Base-by-base conservation (phyloP, 345 rosid species). In the Aegle marmelos region DNA sequence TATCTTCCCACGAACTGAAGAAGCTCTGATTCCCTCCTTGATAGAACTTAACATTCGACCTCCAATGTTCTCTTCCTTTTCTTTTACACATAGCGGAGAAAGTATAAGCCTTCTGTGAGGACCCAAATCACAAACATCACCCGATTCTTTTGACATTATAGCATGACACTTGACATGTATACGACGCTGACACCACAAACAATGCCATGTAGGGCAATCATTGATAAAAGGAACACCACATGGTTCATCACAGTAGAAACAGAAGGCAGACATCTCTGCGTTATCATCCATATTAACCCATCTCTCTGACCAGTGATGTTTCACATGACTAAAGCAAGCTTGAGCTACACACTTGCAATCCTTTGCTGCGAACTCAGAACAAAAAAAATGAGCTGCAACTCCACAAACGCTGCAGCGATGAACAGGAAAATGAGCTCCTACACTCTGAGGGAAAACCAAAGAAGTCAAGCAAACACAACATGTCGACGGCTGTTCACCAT, bases 111-210 rank as follows among this genome's bases (percentile, higher is more conserved):
- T 86, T 78, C 91, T 85, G 75, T 86, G 91, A 70, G 89, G 82
- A 73, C 93, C 91, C 75, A 90, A 87, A 79, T 90, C 88, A 78
- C 93, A 90, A 77, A 82, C 81, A 76, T 90, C 89, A 65, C 91
- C 93, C 63, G 90, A 86, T 86, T 88, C 91, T 45, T 83, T 82
- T 31, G 85, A 87, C 93, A 90, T 88, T 73, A 84, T 84, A 72
- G 84, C 72, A 71, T 90, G 93, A 78, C 93, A 90, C 72, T 90
- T 87, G 6, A 90, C 90, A 78, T 90, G 93, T 79, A 90, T 83
- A 57, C 86, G 91, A 37, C 90, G 93, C 50, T 90, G 93, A 79
- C 93, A 90, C 91, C 93, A 90, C 58, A 88, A 81, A 78, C 93
- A 90, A 61, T 90, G 93, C 93, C 93, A 90, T 73, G 86, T 85